Base-by-base conservation (phyloP, 148 eudicot genomes). In the Rhododendron vialii region DNA sequence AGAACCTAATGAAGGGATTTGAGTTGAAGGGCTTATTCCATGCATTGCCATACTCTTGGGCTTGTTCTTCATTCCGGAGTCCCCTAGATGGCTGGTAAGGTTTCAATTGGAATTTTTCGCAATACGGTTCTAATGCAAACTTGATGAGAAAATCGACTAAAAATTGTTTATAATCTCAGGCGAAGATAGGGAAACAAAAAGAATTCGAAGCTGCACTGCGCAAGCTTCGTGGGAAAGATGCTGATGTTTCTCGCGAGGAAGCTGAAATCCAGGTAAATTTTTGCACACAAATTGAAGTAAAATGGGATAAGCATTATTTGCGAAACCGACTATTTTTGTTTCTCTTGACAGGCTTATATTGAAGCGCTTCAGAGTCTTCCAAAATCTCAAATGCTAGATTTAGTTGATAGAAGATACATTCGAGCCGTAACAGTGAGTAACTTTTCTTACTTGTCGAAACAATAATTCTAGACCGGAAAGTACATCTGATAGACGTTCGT, bases 21-120 rank as follows among this genome's bases (percentile, higher is more conserved):
- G 74, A 45, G 78, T 80, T 89, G 82, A 84, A 96, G 98, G 96
- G 18, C 51, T 93, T 59, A 15, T 92, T 55, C 99, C 99, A 0
- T 95, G 96, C 90, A 74, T 93, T 33, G 65, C 88, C 59, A 87
- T 93, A 79, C 91, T 96, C 15, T 84, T 83, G n/a, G 98, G 99
- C 24, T 89, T 95, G 7, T 90, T 94, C 86, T 90, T 96, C 82
- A 92, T 96, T 80, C 99, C 99, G 3, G 99, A 96, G 86, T 96
- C 99, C 24, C 99, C 98, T 18, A 91, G 99, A 91, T 96, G 98
- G 99, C 96, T 94, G 93, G 98, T 95, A 45, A 90, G 92, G 26
- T 43, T 55, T 74, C 0, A 76, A 26, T 13, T 55, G 15, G 41
- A 82, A 18, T 36, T 71, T 87, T 35, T 13, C 10, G 0, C 47